A percentile compares a stretch with the other conserved stretches of the same genome.
These are phyloP conservation scores for Petunia hybrid DNA, from an alignment of 305 asterid genomes.

Conservation along the genomic window DNA sequence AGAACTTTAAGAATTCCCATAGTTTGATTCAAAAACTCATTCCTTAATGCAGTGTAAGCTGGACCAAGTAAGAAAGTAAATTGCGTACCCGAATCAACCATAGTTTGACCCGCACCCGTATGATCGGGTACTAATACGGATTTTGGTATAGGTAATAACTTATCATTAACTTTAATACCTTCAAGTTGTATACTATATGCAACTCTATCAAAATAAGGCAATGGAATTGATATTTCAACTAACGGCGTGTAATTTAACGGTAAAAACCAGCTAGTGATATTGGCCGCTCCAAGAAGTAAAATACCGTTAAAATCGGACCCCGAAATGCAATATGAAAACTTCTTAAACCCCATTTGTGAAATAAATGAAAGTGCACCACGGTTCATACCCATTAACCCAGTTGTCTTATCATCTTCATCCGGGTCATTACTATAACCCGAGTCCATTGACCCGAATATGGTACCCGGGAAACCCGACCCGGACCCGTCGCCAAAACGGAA, in stretches of 20 bases:
- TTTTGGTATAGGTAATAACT: constrained; percentile 56
- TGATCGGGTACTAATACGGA: constrained; percentile 81
- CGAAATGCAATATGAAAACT: constrained; percentile 82
- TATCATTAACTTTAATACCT: constrained; percentile 69
- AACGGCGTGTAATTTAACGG: constrained; percentile 79
- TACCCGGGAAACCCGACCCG: constrained; percentile 62
- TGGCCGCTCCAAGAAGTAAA: constrained; percentile 63
- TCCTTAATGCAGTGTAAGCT: constrained; percentile 59
- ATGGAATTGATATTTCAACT: constrained; percentile 66
- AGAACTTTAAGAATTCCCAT: constrained; percentile 47
- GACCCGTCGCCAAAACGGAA: constrained; percentile 46
- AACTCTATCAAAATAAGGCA: constrained; percentile 82
- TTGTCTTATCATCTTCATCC: constrained; percentile 71
- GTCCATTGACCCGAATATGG: constrained; percentile 83
- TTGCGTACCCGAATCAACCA: constrained; percentile 93
- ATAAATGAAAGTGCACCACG: constrained; percentile 80
- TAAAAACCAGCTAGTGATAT: constrained; percentile 52
- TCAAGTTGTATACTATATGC: constrained; percentile 84
- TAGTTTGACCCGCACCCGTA: constrained; percentile 93
- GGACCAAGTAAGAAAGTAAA: constrained; percentile 81
- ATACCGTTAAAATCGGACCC: constrained; percentile 69
- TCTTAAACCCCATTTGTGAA: constrained; percentile 80
- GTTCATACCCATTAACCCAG: constrained; percentile 94
- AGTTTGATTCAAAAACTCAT: constrained; percentile 60
- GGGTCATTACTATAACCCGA: constrained; percentile 64